Evolutionary conservation across 2,329 filamentous ascomycete genomes (phyloP).

Genomic region (Cytospora paraplurivora): DNA sequence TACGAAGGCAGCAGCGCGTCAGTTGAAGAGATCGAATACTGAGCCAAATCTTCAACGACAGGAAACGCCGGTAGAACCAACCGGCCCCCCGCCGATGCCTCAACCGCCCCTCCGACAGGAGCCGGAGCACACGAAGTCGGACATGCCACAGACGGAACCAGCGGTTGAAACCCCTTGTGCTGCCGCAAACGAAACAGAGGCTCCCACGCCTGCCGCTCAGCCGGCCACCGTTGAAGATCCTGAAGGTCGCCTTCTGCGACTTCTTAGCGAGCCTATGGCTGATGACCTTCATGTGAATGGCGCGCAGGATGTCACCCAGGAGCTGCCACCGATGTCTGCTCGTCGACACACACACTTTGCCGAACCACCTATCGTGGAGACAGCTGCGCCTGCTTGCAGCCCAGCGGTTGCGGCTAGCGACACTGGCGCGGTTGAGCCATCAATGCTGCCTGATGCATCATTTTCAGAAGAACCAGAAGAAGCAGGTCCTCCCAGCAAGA

Average conservation of each 20-base stretch:
- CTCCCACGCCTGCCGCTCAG: slow-evolving; percentile 10
- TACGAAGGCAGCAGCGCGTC: slow-evolving; percentile 24
- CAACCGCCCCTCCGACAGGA: slow-evolving; percentile 14
- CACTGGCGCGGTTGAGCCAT: slow-evolving; percentile 39
- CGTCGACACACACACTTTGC: slow-evolving; percentile 30
- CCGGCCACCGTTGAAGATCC: slow-evolving; percentile 13
- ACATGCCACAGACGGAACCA: background rate
- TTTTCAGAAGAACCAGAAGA: slow-evolving; percentile 42
- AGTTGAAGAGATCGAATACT: slow-evolving; percentile 31
- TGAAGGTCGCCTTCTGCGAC: slow-evolving; percentile 20
- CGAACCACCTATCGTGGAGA: slow-evolving; percentile 33
- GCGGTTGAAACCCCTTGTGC: background rate
- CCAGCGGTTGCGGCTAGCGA: slow-evolving; percentile 52
- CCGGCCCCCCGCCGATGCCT: slow-evolving; percentile 19
- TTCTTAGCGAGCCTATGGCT: slow-evolving; percentile 18
- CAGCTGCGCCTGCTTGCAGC: slow-evolving; percentile 28
- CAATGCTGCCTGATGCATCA: slow-evolving; percentile 37
- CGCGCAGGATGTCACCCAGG: slow-evolving; percentile 4
- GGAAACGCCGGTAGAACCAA: slow-evolving; percentile 14
- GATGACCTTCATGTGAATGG: slow-evolving; percentile 1
- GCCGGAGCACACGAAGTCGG: background rate
- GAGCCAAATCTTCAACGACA: slow-evolving; percentile 29
- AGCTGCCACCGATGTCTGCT: slow-evolving; percentile 13
- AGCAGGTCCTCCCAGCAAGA: slow-evolving; percentile 60
- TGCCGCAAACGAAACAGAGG: background rate